phyloP scores from a whole-genome alignment of 371 early-diverging fungal species.

The Haplosporangium sp. region DNA sequence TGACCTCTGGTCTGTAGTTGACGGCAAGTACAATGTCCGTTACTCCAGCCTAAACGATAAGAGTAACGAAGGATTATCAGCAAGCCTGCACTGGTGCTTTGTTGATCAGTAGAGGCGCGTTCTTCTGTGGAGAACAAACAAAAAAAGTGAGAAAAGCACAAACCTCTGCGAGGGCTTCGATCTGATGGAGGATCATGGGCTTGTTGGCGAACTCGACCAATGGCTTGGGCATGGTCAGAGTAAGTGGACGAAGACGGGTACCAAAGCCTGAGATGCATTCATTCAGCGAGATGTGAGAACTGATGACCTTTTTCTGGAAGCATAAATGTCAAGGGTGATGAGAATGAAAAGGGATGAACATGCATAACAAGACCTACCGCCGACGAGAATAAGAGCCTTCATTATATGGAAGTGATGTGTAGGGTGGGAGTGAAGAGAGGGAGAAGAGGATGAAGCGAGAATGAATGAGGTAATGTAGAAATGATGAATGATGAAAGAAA shows the following conservation, averaged over 20 bases:
- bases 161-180: conserved; percentile 97
- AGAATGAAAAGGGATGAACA: too few relatives aligned
- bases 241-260: conserved; percentile 99
- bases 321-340: too few relatives aligned
- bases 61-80: not conserved
- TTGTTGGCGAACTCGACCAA: conserved; percentile 99
- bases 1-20: conserved; percentile 97
- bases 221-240: conserved; percentile 98
- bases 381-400: conserved; percentile 99
- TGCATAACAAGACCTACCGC: conserved; percentile 72
- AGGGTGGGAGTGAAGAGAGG: not conserved
- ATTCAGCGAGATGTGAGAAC: not conserved
- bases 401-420: conserved; percentile 57
- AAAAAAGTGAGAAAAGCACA: conserved; percentile 3
- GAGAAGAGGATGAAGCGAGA: not conserved
- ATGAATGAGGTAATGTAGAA: not conserved
- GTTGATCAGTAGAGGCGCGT: not conserved
- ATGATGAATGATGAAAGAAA: not conserved
- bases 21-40: conserved; percentile 98
- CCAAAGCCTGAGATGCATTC: conserved; percentile 84
- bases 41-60: conserved; percentile 86
- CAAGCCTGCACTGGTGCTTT: not conserved
- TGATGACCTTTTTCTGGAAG: not conserved
- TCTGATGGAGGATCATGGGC: conserved; percentile 99
- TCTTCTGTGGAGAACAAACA: not conserved